Conservation (phyloP, 1,139 yeast species). For the Eremothecium cymbalariae region DNA sequence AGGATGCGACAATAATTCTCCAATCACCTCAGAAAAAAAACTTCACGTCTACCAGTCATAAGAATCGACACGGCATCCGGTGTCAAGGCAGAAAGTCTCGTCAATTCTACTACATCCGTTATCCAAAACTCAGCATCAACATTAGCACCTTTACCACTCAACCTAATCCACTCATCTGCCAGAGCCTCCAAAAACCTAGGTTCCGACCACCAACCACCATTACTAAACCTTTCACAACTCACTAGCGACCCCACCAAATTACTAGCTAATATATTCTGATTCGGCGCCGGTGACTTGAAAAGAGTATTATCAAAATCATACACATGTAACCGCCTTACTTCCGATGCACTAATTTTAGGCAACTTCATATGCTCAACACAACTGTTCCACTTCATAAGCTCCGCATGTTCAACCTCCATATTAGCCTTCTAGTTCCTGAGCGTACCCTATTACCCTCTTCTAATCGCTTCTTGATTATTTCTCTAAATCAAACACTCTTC, state of each 20-base stretch:
- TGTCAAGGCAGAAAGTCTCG: slow-evolving; percentile 26
- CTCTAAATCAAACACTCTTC: too few relatives aligned
- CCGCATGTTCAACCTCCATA: slow-evolving; percentile 9
- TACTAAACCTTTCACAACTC: slow-evolving; percentile 26
- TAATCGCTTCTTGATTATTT: too few relatives aligned
- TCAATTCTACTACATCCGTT: slow-evolving; percentile 33
- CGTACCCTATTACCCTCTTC: too few relatives aligned
- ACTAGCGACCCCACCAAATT: slow-evolving; percentile 27
- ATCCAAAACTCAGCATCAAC: slow-evolving; percentile 36
- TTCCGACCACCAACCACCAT: slow-evolving; percentile 44
- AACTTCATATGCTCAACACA: slow-evolving; percentile 15
- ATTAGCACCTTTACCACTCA: slow-evolving; percentile 1
- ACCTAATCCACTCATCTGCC: slow-evolving; percentile 31
- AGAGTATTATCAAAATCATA: slow-evolving; percentile 45
- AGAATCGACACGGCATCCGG: slow-evolving; percentile 34
- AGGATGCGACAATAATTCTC: slow-evolving; percentile 20
- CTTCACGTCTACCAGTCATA: slow-evolving; percentile 37
- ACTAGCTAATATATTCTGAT: slow-evolving; percentile 33
- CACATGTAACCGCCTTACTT: slow-evolving; percentile 33
- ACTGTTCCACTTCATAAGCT: slow-evolving; percentile 24
- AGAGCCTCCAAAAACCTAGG: slow-evolving; percentile 31
- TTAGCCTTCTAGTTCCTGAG: not conserved
- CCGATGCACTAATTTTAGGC: slow-evolving; percentile 11
- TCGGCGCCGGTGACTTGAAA: slow-evolving; percentile 39
- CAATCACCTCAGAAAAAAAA: slow-evolving; percentile 24